A percentile compares a stretch with the other conserved stretches of the same genome.
Conservation (phyloP, 106 monocot species). For the Dendrobium officinale region DNA sequence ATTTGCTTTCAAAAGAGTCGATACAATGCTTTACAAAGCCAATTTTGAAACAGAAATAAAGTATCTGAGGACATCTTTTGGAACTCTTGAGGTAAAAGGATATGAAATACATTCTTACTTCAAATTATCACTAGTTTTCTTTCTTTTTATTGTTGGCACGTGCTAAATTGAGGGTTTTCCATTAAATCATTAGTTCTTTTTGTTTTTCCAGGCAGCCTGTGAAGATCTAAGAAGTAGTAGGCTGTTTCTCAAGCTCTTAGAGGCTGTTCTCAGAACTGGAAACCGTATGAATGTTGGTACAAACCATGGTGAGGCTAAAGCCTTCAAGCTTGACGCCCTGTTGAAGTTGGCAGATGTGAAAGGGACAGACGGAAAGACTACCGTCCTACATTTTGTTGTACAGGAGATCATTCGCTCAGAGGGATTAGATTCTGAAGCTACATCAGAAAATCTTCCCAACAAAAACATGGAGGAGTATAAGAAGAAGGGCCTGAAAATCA, state of each 20-base stretch:
- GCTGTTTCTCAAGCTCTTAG: slow-evolving; percentile 67
- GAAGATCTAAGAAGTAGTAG: slow-evolving; percentile 64
- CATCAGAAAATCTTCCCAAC: background rate
- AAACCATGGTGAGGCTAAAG: slow-evolving; percentile 52
- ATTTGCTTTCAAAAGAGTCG: slow-evolving; percentile 79
- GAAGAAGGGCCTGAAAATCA: slow-evolving; percentile 53
- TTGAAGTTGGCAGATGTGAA: slow-evolving; percentile 67
- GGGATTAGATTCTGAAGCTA: slow-evolving; percentile 22
- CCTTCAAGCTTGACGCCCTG: slow-evolving; percentile 81
- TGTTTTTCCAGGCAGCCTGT: slow-evolving; percentile 51
- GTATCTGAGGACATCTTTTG: slow-evolving; percentile 48
- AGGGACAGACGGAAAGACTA: slow-evolving; percentile 68
- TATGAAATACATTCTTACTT: background rate
- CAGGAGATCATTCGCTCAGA: slow-evolving; percentile 70
- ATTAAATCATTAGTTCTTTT: background rate
- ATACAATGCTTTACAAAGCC: slow-evolving; percentile 69
- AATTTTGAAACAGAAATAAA: slow-evolving; percentile 80
- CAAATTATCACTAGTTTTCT: too few relatives aligned
- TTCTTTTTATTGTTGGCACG: background rate
- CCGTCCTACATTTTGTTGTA: slow-evolving; percentile 77
- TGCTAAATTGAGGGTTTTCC: background rate
- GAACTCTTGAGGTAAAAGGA: slow-evolving; percentile 58
- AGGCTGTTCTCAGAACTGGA: slow-evolving; percentile 67
- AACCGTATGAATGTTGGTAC: slow-evolving; percentile 87
- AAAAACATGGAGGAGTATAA: slow-evolving; percentile 37